phyloP scores from a whole-genome alignment of 768 basidiomycete genomes.

The Leucosporidium creatinivorum region DNA sequence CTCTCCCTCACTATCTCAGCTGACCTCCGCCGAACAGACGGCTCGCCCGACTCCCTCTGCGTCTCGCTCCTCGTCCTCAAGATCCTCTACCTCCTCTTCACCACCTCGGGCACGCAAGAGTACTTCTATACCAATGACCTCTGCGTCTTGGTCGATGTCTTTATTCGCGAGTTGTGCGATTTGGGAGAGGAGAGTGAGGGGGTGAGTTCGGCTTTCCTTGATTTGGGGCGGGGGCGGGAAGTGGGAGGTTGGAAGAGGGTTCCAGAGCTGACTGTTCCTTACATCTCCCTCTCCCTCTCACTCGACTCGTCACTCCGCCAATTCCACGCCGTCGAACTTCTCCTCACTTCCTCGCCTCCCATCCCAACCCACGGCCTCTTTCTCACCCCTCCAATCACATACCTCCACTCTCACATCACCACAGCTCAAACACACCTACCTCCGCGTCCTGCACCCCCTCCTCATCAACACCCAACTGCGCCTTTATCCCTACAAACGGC shows the following conservation, averaged over 20 bases:
- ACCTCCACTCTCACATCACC: not conserved
- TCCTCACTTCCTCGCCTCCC: not conserved
- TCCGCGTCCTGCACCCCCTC: slow-evolving; percentile 90
- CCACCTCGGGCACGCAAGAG: slow-evolving; percentile 82
- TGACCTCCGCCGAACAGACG: slow-evolving; percentile 48
- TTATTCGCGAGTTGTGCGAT: slow-evolving; percentile 85
- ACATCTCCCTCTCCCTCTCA: not conserved
- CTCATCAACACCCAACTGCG: slow-evolving; percentile 88
- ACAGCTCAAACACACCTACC: slow-evolving; percentile 88
- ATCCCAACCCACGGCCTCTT: too few relatives aligned
- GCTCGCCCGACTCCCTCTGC: slow-evolving; percentile 81
- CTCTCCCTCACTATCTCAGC: not conserved
- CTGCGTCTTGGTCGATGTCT: slow-evolving; percentile 91
- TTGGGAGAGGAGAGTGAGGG: slow-evolving; percentile 82
- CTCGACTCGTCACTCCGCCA: too few relatives aligned
- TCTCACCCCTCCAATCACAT: too few relatives aligned
- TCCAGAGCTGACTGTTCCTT: not conserved
- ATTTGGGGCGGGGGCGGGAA: too few relatives aligned
- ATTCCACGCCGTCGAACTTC: too few relatives aligned
- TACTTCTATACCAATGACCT: slow-evolving; percentile 99
- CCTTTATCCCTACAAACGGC: slow-evolving; percentile 77
- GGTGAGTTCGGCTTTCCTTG: slow-evolving; percentile 6
- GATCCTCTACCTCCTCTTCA: slow-evolving; percentile 87
- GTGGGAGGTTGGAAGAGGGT: too few relatives aligned
- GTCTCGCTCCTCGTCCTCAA: slow-evolving; percentile 93